Percentiles rank a stretch among this genome's conserved stretches.
Conservation (phyloP, 2,329 filamentous ascomycete species). For the Ceratocystis variospora region DNA sequence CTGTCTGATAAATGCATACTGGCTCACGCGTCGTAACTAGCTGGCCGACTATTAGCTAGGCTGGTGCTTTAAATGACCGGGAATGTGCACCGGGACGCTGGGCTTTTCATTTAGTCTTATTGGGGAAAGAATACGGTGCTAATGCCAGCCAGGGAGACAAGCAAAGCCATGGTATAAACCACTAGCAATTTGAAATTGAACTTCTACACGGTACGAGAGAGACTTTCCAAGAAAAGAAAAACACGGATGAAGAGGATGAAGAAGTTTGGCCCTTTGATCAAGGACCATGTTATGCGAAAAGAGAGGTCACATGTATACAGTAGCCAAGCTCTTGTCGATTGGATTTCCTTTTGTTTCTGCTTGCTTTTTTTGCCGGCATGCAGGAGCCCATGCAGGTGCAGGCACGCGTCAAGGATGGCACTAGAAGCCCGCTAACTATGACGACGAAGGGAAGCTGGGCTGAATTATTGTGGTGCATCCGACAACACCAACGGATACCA, state of each 20-base stretch:
- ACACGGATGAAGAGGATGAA: no score
- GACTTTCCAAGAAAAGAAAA: no score
- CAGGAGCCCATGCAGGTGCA: slow-evolving; percentile 4
- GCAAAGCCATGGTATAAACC: no score
- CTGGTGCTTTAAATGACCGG: neutral
- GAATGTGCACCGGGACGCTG: neutral
- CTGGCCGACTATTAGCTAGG: neutral
- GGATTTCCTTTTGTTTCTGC: neutral
- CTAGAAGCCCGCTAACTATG: neutral
- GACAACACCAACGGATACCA: no score
- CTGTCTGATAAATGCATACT: neutral
- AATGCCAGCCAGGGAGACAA: neutral
- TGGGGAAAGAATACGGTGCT: neutral
- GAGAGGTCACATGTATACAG: neutral
- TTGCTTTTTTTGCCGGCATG: neutral
- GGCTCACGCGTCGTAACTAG: neutral
- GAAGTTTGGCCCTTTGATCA: no score
- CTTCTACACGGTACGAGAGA: no score
- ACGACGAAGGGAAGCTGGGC: neutral
- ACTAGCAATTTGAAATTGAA: no score
- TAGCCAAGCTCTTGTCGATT: neutral
- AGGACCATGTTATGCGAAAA: neutral
- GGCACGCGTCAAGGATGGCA: neutral
- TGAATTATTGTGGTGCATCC: no score
- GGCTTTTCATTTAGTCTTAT: neutral